These are phyloP conservation scores for Saccharomycopsis schoenii DNA, from an alignment of 805 yeast genomes.

Conservation along the genomic window DNA sequence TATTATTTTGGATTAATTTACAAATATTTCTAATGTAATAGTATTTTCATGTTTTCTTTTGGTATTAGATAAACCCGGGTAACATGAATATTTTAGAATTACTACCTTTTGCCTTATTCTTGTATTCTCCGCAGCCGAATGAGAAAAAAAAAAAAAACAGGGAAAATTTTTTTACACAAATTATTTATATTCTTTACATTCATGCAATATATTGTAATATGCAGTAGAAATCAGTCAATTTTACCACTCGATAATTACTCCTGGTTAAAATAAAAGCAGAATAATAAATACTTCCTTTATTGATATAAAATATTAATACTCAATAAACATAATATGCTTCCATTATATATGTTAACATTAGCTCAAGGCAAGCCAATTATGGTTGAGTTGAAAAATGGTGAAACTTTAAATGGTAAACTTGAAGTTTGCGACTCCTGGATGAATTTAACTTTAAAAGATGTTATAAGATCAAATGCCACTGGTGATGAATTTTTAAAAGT, in stretches of 20 bases:
- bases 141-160: no score
- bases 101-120: no score
- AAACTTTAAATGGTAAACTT: conserved; percentile 73
- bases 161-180: neutral
- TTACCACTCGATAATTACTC: neutral
- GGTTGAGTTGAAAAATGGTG: conserved; percentile 89
- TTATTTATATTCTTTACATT: neutral
- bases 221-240: neutral
- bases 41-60: neutral
- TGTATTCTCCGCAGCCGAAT: no score
- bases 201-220: neutral
- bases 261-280: neutral
- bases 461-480: conserved; percentile 51
- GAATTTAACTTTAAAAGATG: conserved; percentile 81
- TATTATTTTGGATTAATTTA: no score
- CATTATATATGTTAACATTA: conserved; percentile 80
- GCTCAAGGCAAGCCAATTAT: conserved; percentile 81
- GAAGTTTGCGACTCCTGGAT: conserved; percentile 89
- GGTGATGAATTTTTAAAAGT: conserved; percentile 55
- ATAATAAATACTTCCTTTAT: neutral
- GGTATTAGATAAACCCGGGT: neutral
- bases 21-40: no score
- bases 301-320: neutral
- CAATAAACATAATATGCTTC: conserved; percentile 40
- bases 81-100: neutral